phyloP scores from a whole-genome alignment of 2,329 filamentous ascomycete species.

The Verticillium longisporum region DNA sequence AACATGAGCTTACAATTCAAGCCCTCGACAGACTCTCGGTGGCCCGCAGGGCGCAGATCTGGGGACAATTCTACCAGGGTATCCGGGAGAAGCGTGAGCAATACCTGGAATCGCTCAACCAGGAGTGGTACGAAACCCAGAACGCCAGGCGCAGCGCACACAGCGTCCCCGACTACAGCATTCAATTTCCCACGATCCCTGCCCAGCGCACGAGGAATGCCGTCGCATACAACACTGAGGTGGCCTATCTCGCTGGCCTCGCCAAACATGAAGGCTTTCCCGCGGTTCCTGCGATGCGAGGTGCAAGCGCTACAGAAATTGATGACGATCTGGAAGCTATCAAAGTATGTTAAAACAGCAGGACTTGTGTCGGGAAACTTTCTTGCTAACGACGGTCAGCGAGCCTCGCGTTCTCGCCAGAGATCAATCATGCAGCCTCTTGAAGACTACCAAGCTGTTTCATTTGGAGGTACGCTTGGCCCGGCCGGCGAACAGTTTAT shows the following conservation, averaged over 20 bases:
- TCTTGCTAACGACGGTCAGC: background rate
- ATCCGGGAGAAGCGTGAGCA: slow-evolving; percentile 77
- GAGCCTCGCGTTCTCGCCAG: background rate
- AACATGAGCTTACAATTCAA: slow-evolving; percentile 67
- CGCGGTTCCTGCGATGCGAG: slow-evolving; percentile 77
- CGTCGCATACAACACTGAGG: slow-evolving; percentile 88
- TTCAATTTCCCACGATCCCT: slow-evolving; percentile 71
- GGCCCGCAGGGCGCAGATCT: slow-evolving; percentile 76
- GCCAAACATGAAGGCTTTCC: slow-evolving; percentile 96
- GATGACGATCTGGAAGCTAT: slow-evolving; percentile 88
- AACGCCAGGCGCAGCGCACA: slow-evolving; percentile 77
- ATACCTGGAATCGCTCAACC: slow-evolving; percentile 72
- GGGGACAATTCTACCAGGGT: slow-evolving; percentile 85
- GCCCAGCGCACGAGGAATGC: slow-evolving; percentile 78
- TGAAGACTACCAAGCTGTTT: slow-evolving; percentile 37
- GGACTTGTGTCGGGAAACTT: background rate
- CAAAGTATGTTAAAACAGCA: slow-evolving; percentile 47
- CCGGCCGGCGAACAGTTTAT: slow-evolving; percentile 80
- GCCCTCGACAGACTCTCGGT: slow-evolving; percentile 69
- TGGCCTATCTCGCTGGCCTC: slow-evolving; percentile 82
- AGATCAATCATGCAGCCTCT: slow-evolving; percentile 27
- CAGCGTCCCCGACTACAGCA: slow-evolving; percentile 72
- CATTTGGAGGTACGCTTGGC: slow-evolving; percentile 43
- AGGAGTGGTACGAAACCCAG: slow-evolving; percentile 90
- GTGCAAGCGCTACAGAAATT: slow-evolving; percentile 65